Conservation (phyloP, 2,329 filamentous ascomycete species). For the Aspergillus versicolor region DNA sequence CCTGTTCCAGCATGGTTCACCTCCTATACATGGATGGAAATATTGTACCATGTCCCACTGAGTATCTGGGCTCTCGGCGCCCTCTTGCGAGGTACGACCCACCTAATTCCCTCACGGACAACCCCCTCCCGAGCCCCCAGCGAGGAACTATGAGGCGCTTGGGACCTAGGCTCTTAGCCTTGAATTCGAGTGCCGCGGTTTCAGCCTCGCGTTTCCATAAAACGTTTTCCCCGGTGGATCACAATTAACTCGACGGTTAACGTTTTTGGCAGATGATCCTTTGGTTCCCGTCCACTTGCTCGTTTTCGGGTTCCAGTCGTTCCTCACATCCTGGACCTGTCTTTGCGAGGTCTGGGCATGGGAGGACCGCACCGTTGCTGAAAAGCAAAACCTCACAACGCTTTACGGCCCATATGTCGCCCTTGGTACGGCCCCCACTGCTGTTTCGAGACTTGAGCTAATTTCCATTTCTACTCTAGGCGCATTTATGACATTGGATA, state of each 20-base stretch:
- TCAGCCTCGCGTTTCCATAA: neutral
- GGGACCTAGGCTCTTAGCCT: neutral
- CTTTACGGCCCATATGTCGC: conserved; percentile 59
- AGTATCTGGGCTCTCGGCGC: conserved; percentile 61
- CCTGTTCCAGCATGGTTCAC: conserved; percentile 60
- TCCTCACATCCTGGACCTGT: conserved; percentile 62
- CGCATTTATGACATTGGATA: conserved; percentile 39
- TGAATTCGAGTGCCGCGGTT: neutral
- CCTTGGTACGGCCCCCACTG: conserved; percentile 49
- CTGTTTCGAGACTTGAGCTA: conserved; percentile 1
- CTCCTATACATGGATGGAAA: conserved; percentile 58
- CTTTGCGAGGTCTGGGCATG: conserved; percentile 62
- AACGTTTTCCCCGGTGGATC: neutral
- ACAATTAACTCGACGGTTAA: neutral
- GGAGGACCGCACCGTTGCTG: conserved; percentile 43
- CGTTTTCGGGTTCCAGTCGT: conserved; percentile 59
- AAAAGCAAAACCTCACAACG: conserved; percentile 52
- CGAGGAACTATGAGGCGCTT: neutral
- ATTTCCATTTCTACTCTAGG: conserved; percentile 24
- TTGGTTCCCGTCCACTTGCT: conserved; percentile 60
- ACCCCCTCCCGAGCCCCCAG: neutral
- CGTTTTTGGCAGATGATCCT: conserved; percentile 50
- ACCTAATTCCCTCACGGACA: neutral
- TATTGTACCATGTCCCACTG: conserved; percentile 61
- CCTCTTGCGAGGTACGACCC: conserved; percentile 48